A percentile compares a stretch with the other conserved stretches of the same genome.
phyloP scores from a whole-genome alignment of 208 protist genomes.

The Wallacemonas sp. region DNA sequence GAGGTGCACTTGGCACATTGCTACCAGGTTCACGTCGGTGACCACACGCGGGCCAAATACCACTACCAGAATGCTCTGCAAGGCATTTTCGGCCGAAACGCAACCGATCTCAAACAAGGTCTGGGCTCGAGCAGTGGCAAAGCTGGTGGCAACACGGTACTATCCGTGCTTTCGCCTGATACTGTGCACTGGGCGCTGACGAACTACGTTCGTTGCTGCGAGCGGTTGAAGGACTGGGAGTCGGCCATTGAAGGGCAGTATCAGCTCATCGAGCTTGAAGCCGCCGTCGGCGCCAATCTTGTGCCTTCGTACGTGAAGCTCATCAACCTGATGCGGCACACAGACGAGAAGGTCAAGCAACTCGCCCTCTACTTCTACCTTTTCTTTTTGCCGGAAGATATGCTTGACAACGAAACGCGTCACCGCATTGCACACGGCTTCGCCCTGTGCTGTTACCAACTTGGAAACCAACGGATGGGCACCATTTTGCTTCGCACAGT shows the following conservation, averaged over 20 bases:
- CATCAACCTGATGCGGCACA: slow-evolving; percentile 40
- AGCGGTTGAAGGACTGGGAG: slow-evolving; percentile 43
- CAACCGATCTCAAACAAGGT: slow-evolving; percentile 3
- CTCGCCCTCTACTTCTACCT: slow-evolving; percentile 65
- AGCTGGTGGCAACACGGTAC: background rate
- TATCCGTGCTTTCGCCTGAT: slow-evolving; percentile 37
- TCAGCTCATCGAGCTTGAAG: slow-evolving; percentile 58
- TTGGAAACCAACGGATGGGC: slow-evolving; percentile 57
- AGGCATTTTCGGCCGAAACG: slow-evolving; percentile 5
- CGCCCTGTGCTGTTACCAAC: slow-evolving; percentile 52
- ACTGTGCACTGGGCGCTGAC: slow-evolving; percentile 59
- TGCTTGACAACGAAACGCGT: slow-evolving; percentile 37
- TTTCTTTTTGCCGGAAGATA: slow-evolving; percentile 61
- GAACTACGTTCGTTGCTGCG: slow-evolving; percentile 70
- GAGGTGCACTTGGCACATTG: slow-evolving; percentile 70
- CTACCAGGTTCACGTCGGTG: slow-evolving; percentile 69
- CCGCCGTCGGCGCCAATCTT: slow-evolving; percentile 35
- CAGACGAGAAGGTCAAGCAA: slow-evolving; percentile 43
- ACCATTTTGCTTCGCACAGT: slow-evolving; percentile 51
- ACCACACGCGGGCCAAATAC: slow-evolving; percentile 58
- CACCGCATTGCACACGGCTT: slow-evolving; percentile 58
- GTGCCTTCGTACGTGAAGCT: slow-evolving; percentile 54
- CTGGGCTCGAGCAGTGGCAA: slow-evolving; percentile 8
- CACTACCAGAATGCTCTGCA: slow-evolving; percentile 58
- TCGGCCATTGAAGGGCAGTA: slow-evolving; percentile 55